Percentiles rank a stretch among this genome's conserved stretches.
These are phyloP conservation scores for Globisporangium solare DNA, from an alignment of 352 stramenopile genomes.

Conservation along the genomic window DNA sequence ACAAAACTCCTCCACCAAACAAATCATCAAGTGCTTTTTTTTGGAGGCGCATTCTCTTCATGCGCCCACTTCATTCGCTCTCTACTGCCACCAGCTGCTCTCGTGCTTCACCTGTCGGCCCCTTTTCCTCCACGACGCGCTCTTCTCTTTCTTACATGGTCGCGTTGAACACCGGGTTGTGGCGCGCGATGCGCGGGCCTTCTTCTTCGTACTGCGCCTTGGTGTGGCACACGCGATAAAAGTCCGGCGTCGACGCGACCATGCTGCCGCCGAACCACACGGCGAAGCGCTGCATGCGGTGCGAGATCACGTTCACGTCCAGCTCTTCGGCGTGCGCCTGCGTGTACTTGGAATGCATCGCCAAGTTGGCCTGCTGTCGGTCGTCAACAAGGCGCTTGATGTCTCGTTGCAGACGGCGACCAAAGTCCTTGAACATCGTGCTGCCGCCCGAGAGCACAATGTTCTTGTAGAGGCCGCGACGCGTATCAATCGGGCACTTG, in stretches of 20 bases:
- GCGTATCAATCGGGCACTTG: slow-evolving; percentile 94
- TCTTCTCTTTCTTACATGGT: slow-evolving; percentile 69
- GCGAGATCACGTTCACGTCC: slow-evolving; percentile 94
- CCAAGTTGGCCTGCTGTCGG: slow-evolving; percentile 87
- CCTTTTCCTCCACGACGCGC: neutral
- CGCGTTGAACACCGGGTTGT: slow-evolving; percentile 94
- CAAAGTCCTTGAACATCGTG: slow-evolving; percentile 98
- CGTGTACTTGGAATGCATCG: slow-evolving; percentile 65
- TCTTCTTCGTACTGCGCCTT: slow-evolving; percentile 97
- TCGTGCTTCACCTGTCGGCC: neutral
- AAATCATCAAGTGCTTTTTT: slow-evolving; percentile 4
- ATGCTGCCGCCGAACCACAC: slow-evolving; percentile 95
- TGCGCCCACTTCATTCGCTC: neutral
- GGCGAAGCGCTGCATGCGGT: slow-evolving; percentile 93
- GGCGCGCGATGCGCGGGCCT: slow-evolving; percentile 90
- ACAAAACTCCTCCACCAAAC: neutral
- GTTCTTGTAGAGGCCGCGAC: slow-evolving; percentile 94
- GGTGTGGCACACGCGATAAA: slow-evolving; percentile 94
- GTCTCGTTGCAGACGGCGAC: slow-evolving; percentile 89
- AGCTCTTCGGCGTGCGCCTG: slow-evolving; percentile 65
- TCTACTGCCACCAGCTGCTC: too few relatives aligned
- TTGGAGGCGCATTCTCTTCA: neutral
- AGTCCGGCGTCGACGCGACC: slow-evolving; percentile 92
- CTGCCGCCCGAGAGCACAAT: slow-evolving; percentile 94
- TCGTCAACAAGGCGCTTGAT: slow-evolving; percentile 92